These are phyloP conservation scores for Lentinula lateritia DNA, from an alignment of 768 basidiomycete genomes.

Conservation along the genomic window DNA sequence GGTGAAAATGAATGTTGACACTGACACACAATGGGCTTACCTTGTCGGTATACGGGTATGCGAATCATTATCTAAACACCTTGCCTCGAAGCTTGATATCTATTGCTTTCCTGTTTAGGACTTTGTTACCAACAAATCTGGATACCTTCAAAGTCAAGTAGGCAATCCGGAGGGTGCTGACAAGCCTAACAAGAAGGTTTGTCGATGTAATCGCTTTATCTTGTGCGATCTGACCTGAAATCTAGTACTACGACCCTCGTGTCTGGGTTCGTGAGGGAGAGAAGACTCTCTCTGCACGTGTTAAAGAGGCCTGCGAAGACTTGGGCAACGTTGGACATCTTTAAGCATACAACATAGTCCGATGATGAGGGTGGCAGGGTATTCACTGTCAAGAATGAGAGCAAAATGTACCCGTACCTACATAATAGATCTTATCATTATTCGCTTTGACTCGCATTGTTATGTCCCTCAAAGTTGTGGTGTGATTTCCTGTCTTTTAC, in stretches of 20 bases:
- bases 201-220: not conserved
- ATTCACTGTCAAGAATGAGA: not conserved
- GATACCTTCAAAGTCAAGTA: conserved; percentile 85
- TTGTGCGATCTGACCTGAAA: not conserved
- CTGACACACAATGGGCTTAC: conserved; percentile 92
- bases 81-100: conserved; percentile 1
- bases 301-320: conserved; percentile 91
- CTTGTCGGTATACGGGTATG: conserved; percentile 74
- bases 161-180: conserved; percentile 96
- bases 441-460: no score
- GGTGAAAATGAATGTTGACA: conserved; percentile 99
- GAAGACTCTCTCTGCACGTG: conserved; percentile 82
- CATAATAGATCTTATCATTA: no score
- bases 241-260: conserved; percentile 87
- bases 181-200: conserved; percentile 98
- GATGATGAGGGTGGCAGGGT: no score
- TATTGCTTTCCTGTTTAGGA: conserved; percentile 39
- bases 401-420: no score
- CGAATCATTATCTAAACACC: not conserved
- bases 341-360: not conserved
- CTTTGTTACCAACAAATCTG: conserved; percentile 81
- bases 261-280: conserved; percentile 99
- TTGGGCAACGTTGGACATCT: conserved; percentile 56
- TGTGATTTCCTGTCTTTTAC: not conserved
- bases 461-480: not conserved